A percentile compares a stretch with the other conserved stretches of the same genome.
phyloP scores from a whole-genome alignment of 31 red algal species.

The Porphyra umbilicalis region DNA sequence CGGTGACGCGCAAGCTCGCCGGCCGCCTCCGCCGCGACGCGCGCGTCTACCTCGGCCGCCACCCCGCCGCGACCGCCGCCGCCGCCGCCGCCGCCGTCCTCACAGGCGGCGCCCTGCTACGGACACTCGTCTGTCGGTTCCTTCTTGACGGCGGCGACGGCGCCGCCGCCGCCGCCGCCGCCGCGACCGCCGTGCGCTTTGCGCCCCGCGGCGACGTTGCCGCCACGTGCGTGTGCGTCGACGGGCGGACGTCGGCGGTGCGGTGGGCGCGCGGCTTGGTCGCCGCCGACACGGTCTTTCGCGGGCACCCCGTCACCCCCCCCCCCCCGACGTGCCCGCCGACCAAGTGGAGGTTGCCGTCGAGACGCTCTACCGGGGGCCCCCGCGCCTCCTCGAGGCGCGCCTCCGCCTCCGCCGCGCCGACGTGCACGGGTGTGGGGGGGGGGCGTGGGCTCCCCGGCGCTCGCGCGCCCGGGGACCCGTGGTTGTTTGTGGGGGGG shows the following conservation, averaged over 20 bases:
- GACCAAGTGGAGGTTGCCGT: not conserved
- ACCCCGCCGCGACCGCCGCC: not conserved
- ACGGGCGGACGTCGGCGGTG: not conserved
- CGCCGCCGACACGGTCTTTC: not conserved
- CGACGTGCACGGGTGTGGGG: constrained; percentile 9
- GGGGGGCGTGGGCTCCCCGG: constrained; percentile 3
- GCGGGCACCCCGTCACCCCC: not conserved
- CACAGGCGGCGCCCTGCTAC: not conserved
- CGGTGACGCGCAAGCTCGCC: not conserved
- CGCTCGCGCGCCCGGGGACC: not conserved
- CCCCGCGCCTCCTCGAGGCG: not conserved
- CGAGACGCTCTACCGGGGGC: not conserved
- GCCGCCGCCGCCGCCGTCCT: not conserved
- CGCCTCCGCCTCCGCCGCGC: not conserved
- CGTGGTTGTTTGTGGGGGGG: constrained; percentile 5
- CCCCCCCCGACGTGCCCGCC: not conserved
- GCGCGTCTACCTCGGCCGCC: not conserved
- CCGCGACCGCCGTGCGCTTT: not conserved
- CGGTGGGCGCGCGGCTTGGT: not conserved
- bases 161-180: not conserved
- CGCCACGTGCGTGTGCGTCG: not conserved
- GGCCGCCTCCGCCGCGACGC: constrained; percentile 12
- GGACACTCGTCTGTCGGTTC: not conserved
- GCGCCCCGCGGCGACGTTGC: constrained; percentile 4
- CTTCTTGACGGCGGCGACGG: not conserved